Evolutionary conservation across 2,329 filamentous ascomycete species (phyloP), one percentile per base, ranked within the genome.

Genomic region (Nemania abortiva): DNA sequence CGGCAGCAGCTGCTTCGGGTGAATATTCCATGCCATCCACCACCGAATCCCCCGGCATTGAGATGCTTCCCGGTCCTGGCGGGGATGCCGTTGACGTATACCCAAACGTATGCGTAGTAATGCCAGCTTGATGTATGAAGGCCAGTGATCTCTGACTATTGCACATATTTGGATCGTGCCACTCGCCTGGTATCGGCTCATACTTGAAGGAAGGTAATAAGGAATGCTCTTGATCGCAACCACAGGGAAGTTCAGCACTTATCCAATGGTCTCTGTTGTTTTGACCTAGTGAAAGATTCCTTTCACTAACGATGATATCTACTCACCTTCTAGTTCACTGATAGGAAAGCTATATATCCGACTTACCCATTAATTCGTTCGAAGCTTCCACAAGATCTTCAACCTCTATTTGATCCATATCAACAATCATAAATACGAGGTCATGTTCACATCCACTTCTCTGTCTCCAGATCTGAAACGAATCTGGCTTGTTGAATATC

Each of bases 121-220:
- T 34, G 31, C 9, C 9, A 34, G 31, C 31, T 34, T 9, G n/a
- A n/a, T 34, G 31, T 9, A 24, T n/a, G 29, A 2, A 27, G 13
- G 9, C 7, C 2, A 1, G 29, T 20, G 10, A 24, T 10, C 9
- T 27, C 5, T 31, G 3, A 3, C 3, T 13, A 4, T 42, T 45
- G n/a, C 50, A 66, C 20, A 18, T 39, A 13, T 61, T 57, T 11
- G 64, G 64, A 24, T 62, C 64, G 29, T 66, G 64, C 64, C 64
- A 66, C 6, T 50, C 2, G 10, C 52, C 57, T 27, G 22, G 57
- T 7, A 61, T 37, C 10, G 42, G 31, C 31, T 34, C 31, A 9
- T 34, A 29, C 24, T 50, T 13, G 29, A 56, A 24, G 3, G 50
- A 56, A 11, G 57, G 52, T 22, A 66, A 66, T 34, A 58, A 52